Evolutionary conservation across 805 yeast genomes (phyloP).

Genomic region (Candida adriatica): DNA sequence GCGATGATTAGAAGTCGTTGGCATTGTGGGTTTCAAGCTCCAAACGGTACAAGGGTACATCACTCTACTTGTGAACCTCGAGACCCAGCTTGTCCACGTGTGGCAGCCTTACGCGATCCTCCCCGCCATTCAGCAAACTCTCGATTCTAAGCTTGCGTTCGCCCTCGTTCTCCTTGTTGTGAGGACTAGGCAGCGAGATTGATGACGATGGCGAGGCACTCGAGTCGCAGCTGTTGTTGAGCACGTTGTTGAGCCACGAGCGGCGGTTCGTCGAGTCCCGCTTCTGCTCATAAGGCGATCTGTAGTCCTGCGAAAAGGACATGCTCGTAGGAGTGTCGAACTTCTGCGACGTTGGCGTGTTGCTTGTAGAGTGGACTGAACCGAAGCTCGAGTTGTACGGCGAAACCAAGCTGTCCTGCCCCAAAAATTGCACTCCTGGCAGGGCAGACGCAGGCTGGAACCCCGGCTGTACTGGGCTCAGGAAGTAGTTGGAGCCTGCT

Average conservation of each 20-base stretch:
- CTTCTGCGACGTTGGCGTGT: conserved; percentile 11
- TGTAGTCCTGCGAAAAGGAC: conserved; percentile 6
- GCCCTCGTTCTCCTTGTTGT: conserved; percentile 6
- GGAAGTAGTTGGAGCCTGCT: conserved; percentile 12
- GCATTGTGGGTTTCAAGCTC: no score
- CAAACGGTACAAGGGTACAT: not conserved
- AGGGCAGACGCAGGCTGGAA: conserved; percentile 7
- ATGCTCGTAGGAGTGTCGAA: conserved; percentile 12
- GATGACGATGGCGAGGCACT: conserved; percentile 6
- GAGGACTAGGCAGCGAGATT: conserved; percentile 8
- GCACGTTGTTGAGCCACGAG: conserved; percentile 16
- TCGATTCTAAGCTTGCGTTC: conserved; percentile 17
- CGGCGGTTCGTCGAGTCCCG: conserved; percentile 7
- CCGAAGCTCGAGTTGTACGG: conserved; percentile 17
- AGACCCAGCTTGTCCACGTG: conserved; percentile 19
- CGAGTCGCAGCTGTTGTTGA: conserved; percentile 11
- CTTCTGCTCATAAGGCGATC: conserved; percentile 6
- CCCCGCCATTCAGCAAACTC: conserved; percentile 13
- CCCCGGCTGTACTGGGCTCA: conserved; percentile 11
- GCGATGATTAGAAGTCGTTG: no score
- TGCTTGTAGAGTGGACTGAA: conserved; percentile 6
- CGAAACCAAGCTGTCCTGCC: conserved; percentile 9
- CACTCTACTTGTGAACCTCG: conserved; percentile 1
- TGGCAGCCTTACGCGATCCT: conserved; percentile 13
- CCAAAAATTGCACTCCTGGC: conserved; percentile 16